Conservation (phyloP, 1,139 yeast species). For the Trichomonascaceae sp. region DNA sequence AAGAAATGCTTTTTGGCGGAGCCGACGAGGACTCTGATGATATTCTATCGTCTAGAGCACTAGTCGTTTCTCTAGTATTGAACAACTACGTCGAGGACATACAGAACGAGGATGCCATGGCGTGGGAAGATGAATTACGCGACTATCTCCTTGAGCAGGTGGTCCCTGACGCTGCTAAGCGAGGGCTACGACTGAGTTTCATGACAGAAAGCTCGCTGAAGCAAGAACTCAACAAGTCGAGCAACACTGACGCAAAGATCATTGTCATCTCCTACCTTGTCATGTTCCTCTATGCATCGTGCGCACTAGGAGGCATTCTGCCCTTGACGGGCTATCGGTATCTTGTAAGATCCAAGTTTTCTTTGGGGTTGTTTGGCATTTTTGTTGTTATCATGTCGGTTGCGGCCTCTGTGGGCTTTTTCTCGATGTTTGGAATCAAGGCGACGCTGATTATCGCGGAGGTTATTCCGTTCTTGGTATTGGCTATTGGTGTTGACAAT, state of each 20-base stretch:
- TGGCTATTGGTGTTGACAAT: conserved; percentile 93
- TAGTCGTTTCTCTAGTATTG: conserved; percentile 55
- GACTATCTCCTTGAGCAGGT: conserved; percentile 36
- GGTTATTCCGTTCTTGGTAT: conserved; percentile 85
- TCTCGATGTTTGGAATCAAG: conserved; percentile 59
- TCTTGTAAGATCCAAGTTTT: conserved; percentile 51
- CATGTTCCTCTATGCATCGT: conserved; percentile 85
- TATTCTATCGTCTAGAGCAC: conserved; percentile 50
- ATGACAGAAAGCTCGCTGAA: conserved; percentile 75
- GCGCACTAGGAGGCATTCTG: conserved; percentile 58
- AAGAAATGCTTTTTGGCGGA: conserved; percentile 57
- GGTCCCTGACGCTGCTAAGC: conserved; percentile 26
- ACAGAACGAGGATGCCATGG: conserved; percentile 28
- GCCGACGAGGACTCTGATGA: conserved; percentile 29
- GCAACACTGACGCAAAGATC: conserved; percentile 65
- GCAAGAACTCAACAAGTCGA: conserved; percentile 68
- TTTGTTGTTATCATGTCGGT: conserved; percentile 70
- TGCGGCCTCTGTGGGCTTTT: conserved; percentile 60
- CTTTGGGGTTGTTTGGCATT: conserved; percentile 73
- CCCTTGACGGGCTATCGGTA: conserved; percentile 20
- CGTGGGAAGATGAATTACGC: conserved; percentile 58
- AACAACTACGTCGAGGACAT: conserved; percentile 30
- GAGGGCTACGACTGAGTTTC: conserved; percentile 53
- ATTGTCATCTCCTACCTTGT: conserved; percentile 61
- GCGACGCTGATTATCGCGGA: conserved; percentile 91